Base-by-base conservation (phyloP, 768 basidiomycete genomes). In the Mycena alexandri region DNA sequence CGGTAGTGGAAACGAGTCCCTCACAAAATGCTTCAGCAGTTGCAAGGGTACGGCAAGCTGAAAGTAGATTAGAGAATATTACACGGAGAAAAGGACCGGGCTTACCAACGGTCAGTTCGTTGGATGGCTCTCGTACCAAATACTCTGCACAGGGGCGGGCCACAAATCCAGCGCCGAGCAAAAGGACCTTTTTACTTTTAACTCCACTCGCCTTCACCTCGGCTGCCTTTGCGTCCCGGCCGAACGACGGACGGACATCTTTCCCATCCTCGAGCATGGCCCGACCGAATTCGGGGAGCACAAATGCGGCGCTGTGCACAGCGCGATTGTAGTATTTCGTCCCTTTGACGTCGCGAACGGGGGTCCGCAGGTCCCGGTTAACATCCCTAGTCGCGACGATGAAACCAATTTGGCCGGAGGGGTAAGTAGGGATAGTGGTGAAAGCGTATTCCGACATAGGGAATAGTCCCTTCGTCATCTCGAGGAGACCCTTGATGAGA, bases 361-460 rank as follows among this genome's bases (percentile, higher is more conserved):
- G 92, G 21, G 84, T 89, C 58, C 83, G 86, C 69, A 99, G 81
- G 76, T 93, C 88, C 58, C 93, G 85, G 33, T 82, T 84, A 17
- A 82, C 79, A 33, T 90, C 90, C 80, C 93, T 96, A 61, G 95
- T 90, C 78, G 93, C 94, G 51, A 98, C 84, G 71, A 96, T 86
- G 82, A 96, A 96, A 24, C 98, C 96, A 74, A 99, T 99, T 76
- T 96, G 96, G 42, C 98, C 98, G n/a, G 93, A 92, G 21, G 98
- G 98, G 81, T 99, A 99, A 17, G 96, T 98, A 0, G 97, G 97
- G 71, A 99, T 96, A 22, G 96, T 98, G 67, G 96, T 96, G 81
- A 86, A 98, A 17, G 95, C 98, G 77, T 98, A 99, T 75, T 95
- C 92, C 44, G 90, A 84, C 19, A 88, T 87, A 44, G 92, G 85